Evolutionary conservation across 345 rosid genomes (phyloP).

Genomic region (Eucalyptus dawsonii): DNA sequence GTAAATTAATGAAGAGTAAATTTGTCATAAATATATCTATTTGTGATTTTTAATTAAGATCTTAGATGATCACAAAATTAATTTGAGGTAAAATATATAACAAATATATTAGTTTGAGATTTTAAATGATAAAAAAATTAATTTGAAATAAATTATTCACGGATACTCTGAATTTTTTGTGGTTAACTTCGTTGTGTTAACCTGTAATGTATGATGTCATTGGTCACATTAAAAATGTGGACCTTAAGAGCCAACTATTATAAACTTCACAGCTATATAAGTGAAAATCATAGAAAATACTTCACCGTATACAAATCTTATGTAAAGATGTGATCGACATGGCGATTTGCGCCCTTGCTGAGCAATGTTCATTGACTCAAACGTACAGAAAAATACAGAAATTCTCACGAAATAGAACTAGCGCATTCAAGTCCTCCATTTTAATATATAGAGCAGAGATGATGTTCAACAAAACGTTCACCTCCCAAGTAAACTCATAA

Average conservation of each 20-base stretch:
- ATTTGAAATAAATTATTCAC: too few relatives aligned
- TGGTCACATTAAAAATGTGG: neutral
- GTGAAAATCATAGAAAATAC: neutral
- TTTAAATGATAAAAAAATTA: too few relatives aligned
- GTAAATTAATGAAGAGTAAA: too few relatives aligned
- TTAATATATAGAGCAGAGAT: neutral
- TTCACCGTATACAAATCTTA: neutral
- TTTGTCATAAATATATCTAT: accelerated
- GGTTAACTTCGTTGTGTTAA: too few relatives aligned
- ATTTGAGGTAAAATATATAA: accelerated
- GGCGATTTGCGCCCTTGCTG: too few relatives aligned
- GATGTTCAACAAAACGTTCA: neutral
- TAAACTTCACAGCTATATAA: neutral
- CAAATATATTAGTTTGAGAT: accelerated
- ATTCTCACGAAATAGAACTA: neutral
- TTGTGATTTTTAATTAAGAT: accelerated
- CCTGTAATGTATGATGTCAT: neutral
- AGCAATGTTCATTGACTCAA: neutral
- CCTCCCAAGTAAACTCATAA: neutral
- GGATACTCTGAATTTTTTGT: too few relatives aligned
- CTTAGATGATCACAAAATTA: too few relatives aligned
- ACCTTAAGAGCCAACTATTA: neutral
- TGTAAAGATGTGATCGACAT: too few relatives aligned
- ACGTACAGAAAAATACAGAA: neutral
- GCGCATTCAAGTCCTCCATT: neutral